Evolutionary conservation across 768 basidiomycete species (phyloP), one percentile per base, ranked within the genome.

Genomic region (Boletus pseudo-olivaceus): DNA sequence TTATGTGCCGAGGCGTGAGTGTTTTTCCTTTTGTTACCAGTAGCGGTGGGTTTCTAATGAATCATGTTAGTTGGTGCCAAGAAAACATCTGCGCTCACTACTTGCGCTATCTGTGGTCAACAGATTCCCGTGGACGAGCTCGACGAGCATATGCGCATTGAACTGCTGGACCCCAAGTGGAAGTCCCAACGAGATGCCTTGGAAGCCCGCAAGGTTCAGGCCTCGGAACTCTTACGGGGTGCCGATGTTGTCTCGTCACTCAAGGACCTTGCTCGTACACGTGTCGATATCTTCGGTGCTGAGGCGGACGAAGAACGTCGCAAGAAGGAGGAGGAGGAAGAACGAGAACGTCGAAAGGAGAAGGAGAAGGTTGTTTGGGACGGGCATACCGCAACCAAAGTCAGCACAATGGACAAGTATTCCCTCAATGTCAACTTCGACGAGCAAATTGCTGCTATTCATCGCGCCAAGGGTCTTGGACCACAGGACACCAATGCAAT

Each of bases 301-400:
- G 92, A 93, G 64, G 87, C 83, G 49, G 96, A 96, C 66, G 96
- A 98, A 65, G 94, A 95, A 60, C 80, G 87, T 54, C 82, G 93
- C 57, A 89, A 86, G 72, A 80, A 78, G 44, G 89, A 94, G 62
- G 95, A 97, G 59, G 93, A 93, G 47, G 88, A 88, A 57, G 90
- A 93, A 64, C 78, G 83, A 51, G 83, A 86, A 57, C 82, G 82
- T 65, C 79, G 93, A 59, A 88, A 84, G 68, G 95, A 96, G 69
- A 83, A 86, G 68, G 97, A 98, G 73, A 94, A 90, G 68, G 90
- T 92, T 61, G 91, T 98, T 46, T 99, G 97, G 97, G 97, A 98
- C 72, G 97, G 97, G 63, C 95, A 98, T 71, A 95, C 95, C 2
- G 90, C 93, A 41, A 90, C 93, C 41, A 98, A 95, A 74, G 88